Evolutionary conservation across 331 rosid genomes (phyloP).

Genomic region (Rosa hybrid): DNA sequence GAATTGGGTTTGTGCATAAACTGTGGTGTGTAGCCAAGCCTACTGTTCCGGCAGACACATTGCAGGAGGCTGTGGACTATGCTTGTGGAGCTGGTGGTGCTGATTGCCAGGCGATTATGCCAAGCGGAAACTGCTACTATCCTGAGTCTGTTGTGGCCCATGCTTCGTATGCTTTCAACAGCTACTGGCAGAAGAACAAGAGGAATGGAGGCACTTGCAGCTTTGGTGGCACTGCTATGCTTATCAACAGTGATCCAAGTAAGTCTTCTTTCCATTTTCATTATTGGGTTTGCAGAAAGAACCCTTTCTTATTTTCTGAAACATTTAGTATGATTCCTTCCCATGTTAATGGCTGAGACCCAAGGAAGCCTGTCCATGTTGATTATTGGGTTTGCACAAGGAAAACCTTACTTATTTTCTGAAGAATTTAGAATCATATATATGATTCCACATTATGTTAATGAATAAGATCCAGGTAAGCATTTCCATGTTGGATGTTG

Average conservation of each 20-base stretch:
- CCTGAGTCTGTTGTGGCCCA: conserved; percentile 80
- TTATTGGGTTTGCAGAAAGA: background rate
- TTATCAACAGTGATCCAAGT: conserved; percentile 87
- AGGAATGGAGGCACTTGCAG: conserved; percentile 79
- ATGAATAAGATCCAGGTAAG: background rate
- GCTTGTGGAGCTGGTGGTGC: conserved; percentile 95
- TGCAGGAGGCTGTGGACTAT: conserved; percentile 76
- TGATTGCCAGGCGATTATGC: conserved; percentile 63
- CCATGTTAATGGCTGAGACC: background rate
- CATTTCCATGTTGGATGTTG: background rate
- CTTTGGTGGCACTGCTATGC: conserved; percentile 93
- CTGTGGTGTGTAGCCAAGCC: conserved; percentile 98
- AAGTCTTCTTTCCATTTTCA: conserved; percentile 21
- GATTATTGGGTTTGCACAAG: background rate
- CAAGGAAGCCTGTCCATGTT: background rate
- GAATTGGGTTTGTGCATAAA: conserved; percentile 40
- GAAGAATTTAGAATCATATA: background rate
- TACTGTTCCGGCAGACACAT: conserved; percentile 66
- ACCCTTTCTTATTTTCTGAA: background rate
- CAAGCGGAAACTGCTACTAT: conserved; percentile 61
- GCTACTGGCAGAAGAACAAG: conserved; percentile 96
- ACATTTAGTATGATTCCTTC: background rate
- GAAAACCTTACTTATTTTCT: background rate
- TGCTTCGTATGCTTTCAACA: conserved; percentile 89
- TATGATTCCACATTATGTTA: background rate